Conservation (phyloP, 1,139 yeast species). For the Hyphopichia burtonii region DNA sequence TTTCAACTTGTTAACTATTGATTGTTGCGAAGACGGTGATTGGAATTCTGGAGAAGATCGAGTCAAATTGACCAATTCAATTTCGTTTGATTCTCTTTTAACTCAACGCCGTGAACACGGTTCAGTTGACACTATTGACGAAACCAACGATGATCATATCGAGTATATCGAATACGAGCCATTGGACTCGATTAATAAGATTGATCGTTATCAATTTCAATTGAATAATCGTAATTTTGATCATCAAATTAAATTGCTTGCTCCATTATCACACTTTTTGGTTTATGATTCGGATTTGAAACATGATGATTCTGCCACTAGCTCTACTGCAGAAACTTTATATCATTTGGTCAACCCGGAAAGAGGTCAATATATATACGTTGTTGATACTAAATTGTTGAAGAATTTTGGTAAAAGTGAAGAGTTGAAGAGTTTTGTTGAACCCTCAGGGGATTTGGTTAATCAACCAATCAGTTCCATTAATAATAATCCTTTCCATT, state of each 20-base stretch:
- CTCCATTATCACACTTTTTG: conserved; percentile 33
- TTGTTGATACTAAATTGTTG: conserved; percentile 6
- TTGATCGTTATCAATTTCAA: conserved; percentile 9
- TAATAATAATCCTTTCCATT: conserved; percentile 16
- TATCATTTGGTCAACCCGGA: conserved; percentile 1
- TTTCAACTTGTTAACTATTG: conserved; percentile 4
- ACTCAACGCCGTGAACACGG: conserved; percentile 7
- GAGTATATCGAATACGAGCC: conserved; percentile 13
- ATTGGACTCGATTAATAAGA: conserved; percentile 11
- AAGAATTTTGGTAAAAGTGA: conserved; percentile 1
- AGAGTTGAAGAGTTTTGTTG: conserved; percentile 2
- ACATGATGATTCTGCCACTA: background rate
- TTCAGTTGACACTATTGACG: conserved; percentile 5
- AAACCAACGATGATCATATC: conserved; percentile 3
- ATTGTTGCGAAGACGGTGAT: conserved; percentile 2
- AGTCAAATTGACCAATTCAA: conserved; percentile 20
- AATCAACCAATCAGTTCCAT: conserved; percentile 16
- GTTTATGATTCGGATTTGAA: conserved; percentile 20
- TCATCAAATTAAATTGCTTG: conserved; percentile 31
- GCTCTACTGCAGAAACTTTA: conserved; percentile 5
- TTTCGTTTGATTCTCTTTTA: conserved; percentile 20
- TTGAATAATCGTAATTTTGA: conserved; percentile 33
- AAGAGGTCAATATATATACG: conserved; percentile 6
- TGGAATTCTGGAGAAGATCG: conserved; percentile 4
- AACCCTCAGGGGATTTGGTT: conserved; percentile 1